Evolutionary conservation across 106 monocot genomes (phyloP), one percentile per base, ranked within the genome.

Genomic region (Agapanthus africanus): DNA sequence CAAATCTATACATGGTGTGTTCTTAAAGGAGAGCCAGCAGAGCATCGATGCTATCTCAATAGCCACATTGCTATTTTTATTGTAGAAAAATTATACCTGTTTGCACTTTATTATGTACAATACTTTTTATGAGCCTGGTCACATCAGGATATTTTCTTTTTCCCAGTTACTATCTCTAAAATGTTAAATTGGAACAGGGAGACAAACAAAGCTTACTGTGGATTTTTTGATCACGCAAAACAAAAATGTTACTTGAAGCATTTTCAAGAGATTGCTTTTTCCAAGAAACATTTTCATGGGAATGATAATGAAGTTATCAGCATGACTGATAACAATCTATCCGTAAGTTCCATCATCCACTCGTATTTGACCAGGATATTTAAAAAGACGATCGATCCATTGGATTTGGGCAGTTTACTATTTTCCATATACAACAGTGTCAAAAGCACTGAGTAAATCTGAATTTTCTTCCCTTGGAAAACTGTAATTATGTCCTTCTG

Each of bases 161-260:
- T n/a, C n/a, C 25, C 21, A 38, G 10, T 44, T 9, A 44, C 14
- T 44, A 57, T 57, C 31, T 30, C 10, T 15, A 30, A 57, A 57
- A 18, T 74, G 15, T 10, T 73, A 66, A 7, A 39, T 76, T 69
- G 68, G 40, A 70, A 19, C 76, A 95, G 97, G 70, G 91, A 97
- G 70, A 77, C 75, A 65, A 97, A 97, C 72, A 97, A 97, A 66
- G 97, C 97, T 30, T 92, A 82, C 33, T 86, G 91, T 82, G 97
- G 97, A 44, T 97, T 97, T 85, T 31, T 77, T 31, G 69, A 83
- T 78, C 74, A 44, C 44, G 62, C 73, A 73, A 79, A 81, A 44
- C 52, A 83, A 77, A 46, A 69, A 35, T 39, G 59, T 44, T 54
- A 59, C 54, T 25, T 69, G 34, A 72, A 67, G 54, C 71, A 31